Evolutionary conservation across 2,329 filamentous ascomycete species (phyloP), one percentile per base, ranked within the genome.

Genomic region (Didymosphaeria variabile): DNA sequence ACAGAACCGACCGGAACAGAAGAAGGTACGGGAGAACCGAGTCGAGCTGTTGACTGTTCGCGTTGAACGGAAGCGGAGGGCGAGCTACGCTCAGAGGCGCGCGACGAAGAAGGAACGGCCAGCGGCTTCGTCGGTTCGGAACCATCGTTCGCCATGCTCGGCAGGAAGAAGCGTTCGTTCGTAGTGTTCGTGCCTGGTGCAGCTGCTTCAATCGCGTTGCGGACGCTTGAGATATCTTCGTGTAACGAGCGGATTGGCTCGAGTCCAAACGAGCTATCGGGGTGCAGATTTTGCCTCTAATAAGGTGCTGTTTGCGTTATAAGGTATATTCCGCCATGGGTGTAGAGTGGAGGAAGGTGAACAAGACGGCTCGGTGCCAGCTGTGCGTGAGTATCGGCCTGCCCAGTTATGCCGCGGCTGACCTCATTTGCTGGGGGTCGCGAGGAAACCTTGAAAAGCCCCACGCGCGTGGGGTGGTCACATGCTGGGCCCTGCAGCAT

Each of bases 21-120:
- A 7, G 86, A 85, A 7, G 86, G 85, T 34, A 89, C 73, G 3
- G 86, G 85, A 8, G 85, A 87, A 42, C 84, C 85, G 42, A 87
- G 76, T 50, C 85, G 80, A 53, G 83, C 84, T n/a, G 81, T 86
- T 17, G 84, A 85, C 23, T 82, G 80, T 58, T 85, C 85, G 72
- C 84, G 79, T 44, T 79, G 79, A 34, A 81, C 74, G 23, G 81
- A 82, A 31, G 81, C 81, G 47, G 71, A 68, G 32, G 73, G 72
- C 31, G 76, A 77, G 60, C 66, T 70, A 12, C 62, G 68, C 36
- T 67, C 69, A 19, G 72, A 72, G 32, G 60, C 62, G 50, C 65
- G 64, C 42, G 74, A 70, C 21, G 70, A 64, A 6, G 70, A 71
- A 36, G 75, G 74, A 31, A 77, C 72, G 15, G 71, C 67, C 55